phyloP scores from a whole-genome alignment of 176 grass and related monocot genomes.

The Oryza punctata region DNA sequence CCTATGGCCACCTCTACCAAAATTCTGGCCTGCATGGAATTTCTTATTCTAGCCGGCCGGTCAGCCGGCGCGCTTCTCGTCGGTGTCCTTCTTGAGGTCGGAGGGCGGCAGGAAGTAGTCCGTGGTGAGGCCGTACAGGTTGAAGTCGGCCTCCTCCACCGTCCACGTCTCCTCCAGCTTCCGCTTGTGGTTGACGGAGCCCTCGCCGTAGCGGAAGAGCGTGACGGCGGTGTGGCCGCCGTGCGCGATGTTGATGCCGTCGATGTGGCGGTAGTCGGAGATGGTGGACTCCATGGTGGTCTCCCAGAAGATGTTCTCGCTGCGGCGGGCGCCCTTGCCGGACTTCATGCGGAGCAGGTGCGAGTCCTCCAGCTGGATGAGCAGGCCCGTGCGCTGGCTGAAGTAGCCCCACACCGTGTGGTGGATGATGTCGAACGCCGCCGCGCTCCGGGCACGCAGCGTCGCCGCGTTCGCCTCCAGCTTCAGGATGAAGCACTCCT shows the following conservation, averaged over 20 bases:
- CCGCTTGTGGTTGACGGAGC: conserved; percentile 91
- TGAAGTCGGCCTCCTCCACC: conserved; percentile 95
- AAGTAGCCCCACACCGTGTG: conserved; percentile 99
- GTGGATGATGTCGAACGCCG: conserved; percentile 87
- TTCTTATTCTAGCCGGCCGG: conserved; percentile 2
- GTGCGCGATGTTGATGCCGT: conserved; percentile 89
- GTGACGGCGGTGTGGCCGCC: conserved; percentile 77
- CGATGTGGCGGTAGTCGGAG: conserved; percentile 83
- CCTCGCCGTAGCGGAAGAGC: conserved; percentile 89
- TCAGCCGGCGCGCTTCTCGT: conserved; percentile 40
- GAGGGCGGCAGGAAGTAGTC: conserved; percentile 86
- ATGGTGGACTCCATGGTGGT: conserved; percentile 91
- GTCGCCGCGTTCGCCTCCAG: conserved; percentile 68
- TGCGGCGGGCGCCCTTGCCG: conserved; percentile 58
- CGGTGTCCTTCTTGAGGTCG: conserved; percentile 57
- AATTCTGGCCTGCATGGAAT: neutral
- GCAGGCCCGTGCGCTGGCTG: conserved; percentile 94
- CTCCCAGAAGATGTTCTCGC: conserved; percentile 96
- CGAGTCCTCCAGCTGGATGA: conserved; percentile 93
- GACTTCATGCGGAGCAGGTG: conserved; percentile 94
- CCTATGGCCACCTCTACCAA: conserved; percentile 22
- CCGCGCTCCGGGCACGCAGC: conserved; percentile 63
- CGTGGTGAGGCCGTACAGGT: conserved; percentile 60
- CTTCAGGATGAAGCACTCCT: conserved; percentile 99
- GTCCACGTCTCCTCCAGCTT: conserved; percentile 96